Percentiles rank a stretch among this genome's conserved stretches.
These are phyloP conservation scores for Cicer judaicum DNA, from an alignment of 306 rosid genomes.

Conservation along the genomic window DNA sequence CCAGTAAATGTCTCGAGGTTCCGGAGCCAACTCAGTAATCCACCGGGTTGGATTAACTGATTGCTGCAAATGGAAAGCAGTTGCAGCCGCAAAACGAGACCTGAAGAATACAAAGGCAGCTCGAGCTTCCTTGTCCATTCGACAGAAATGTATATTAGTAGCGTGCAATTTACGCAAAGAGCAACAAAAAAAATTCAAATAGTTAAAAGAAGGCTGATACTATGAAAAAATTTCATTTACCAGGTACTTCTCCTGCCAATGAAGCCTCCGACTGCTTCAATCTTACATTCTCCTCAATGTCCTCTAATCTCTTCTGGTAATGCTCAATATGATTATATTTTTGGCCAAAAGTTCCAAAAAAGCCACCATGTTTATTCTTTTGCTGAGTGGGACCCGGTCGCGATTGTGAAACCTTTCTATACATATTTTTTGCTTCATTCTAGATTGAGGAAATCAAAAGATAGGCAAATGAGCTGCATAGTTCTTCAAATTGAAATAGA, in stretches of 20 bases:
- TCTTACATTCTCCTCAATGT: conserved; percentile 76
- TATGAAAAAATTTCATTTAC: conserved; percentile 28
- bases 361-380: conserved; percentile 42
- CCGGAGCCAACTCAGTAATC: conserved; percentile 91
- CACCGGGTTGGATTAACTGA: conserved; percentile 84
- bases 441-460: conserved; percentile 46
- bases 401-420: conserved; percentile 55
- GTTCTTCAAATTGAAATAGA: conserved; percentile 26
- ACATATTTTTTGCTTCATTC: conserved; percentile 65
- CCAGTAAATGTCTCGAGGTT: conserved; percentile 91
- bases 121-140: conserved; percentile 68
- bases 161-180: conserved; percentile 32
- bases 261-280: conserved; percentile 70
- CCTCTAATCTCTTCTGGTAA: conserved; percentile 72
- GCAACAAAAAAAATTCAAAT: conserved; percentile 22
- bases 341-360: conserved; percentile 64
- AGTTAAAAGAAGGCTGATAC: conserved; percentile 29
- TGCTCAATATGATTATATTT: conserved; percentile 59
- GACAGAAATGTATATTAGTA: conserved; percentile 42
- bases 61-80: conserved; percentile 75
- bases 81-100: conserved; percentile 78
- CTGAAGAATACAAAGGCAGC: conserved; percentile 94
- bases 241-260: conserved; percentile 78
- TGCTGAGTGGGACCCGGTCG: conserved; percentile 55
- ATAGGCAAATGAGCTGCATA: conserved; percentile 29